Evolutionary conservation across 164 flowering plant species (phyloP).

Genomic region (Aristolochia contorta): DNA sequence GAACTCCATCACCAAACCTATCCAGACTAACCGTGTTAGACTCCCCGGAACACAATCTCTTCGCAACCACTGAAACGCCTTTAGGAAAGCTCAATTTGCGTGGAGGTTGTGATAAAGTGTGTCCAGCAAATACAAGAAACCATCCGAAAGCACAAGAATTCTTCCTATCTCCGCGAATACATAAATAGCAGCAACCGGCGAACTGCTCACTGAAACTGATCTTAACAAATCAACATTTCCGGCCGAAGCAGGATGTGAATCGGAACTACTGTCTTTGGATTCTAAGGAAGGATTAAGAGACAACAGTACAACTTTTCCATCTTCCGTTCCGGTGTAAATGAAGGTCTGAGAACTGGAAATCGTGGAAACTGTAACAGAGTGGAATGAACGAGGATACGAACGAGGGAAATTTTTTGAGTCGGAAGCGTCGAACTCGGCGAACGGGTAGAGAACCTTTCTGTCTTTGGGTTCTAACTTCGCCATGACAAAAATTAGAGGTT

Average conservation of each 20-base stretch:
- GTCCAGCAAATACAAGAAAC: constrained; percentile 39
- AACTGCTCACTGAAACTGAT: constrained; percentile 20
- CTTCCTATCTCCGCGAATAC: constrained; percentile 27
- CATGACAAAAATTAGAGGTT: no score
- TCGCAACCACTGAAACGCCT: constrained; percentile 38
- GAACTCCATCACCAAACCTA: neutral
- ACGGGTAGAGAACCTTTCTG: constrained; percentile 46
- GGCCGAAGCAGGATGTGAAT: neutral
- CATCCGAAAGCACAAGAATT: constrained; percentile 44
- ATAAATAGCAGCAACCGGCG: constrained; percentile 32
- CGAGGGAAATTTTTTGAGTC: constrained; percentile 8
- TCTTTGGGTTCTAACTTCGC: constrained; percentile 12
- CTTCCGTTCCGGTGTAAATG: constrained; percentile 50
- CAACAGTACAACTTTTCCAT: constrained; percentile 45
- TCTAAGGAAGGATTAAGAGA: constrained; percentile 13
- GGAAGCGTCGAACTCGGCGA: constrained; percentile 39
- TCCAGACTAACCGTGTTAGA: neutral
- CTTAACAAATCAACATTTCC: constrained; percentile 21
- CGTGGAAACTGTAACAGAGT: constrained; percentile 32
- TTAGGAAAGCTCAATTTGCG: constrained; percentile 32
- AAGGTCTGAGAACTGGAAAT: constrained; percentile 39
- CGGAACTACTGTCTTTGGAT: neutral
- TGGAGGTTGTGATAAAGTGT: constrained; percentile 28
- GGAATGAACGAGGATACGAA: constrained; percentile 13
- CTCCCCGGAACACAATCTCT: constrained; percentile 17